Base-by-base conservation (phyloP, 176 grass and related monocot genomes). In the Zizania latifolia region DNA sequence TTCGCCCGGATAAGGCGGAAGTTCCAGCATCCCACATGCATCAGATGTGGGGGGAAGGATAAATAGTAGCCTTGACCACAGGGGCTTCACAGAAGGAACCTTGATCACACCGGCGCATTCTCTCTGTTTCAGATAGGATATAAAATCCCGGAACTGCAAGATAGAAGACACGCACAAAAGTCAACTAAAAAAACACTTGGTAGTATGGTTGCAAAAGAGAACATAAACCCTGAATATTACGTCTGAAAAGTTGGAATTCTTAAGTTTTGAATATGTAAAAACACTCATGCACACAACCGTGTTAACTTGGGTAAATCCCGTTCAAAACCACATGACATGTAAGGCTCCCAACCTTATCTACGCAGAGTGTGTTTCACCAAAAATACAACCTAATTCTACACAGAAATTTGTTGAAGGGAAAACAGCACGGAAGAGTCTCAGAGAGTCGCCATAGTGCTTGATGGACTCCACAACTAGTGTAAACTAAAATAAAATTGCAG, bases 61-160 rank as follows among this genome's bases (percentile, higher is more conserved):
- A 69, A 97, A 97, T 30, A 97, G 86, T 64, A 97, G 79, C 63
- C 90, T 83, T 21, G 90, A 67, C 90, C 94, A 91, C 88, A 97
- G 87, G 17, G 88, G 66, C 50, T 83, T 97, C 69, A 80, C 75
- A 36, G 88, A 75, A 38, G 90, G 78, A 62, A 97, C 75, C 81
- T 87, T 97, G 81, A 97, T 93, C 75, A 97, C 94, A 27, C 94
- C 94, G 7, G 94, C 90, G 29, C 88, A 97, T 24, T 93, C 91
- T 76, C 89, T 93, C 45, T 93, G 91, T 63, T 83, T 91, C 75
- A 97, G 79, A 83, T 97, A 97, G 70, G 86, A 81, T 82, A 88
- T 87, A n/a, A 97, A 97, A 79, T 97, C 90, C 68, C 86, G 85
- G 50, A 93, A 87, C 94, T 97, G 88, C 86, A 85, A 70, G 22